Evolutionary conservation across 1,139 yeast genomes (phyloP), one percentile per base, ranked within the genome.

Genomic region (Lodderomyces orthopsilosis): DNA sequence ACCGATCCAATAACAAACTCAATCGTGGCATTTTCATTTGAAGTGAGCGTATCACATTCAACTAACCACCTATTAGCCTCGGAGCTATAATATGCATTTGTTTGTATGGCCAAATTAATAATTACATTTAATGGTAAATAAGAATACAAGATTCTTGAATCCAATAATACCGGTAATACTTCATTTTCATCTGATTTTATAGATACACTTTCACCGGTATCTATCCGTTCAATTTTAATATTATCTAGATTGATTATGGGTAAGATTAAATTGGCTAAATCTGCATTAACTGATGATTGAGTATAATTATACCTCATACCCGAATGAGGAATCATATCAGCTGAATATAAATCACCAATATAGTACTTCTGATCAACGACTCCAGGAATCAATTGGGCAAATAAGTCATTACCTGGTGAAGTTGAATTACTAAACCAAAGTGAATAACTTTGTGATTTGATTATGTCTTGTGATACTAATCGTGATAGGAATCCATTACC

Each of bases 101-200:
- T 67, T 63, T 87, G 95, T 15, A 85, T 69, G 0, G 95, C 93
- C 35, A 88, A 62, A 52, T 79, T 79, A 40, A 86, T 74, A 40
- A 87, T 66, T 2, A 79, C 59, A 37, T 75, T 72, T 41, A 77
- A 65, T 0, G 95, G 95, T 39, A 87, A 60, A 54, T 70, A 77
- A 23, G 75, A 73, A 55, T 66, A 74, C n/a, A 65, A 51, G 27
- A 75, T 66, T 46, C 88, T 66, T 2, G 87, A 66, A 55, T 86
- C 93, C 22, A 87, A 57, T 9, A 85, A 46, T 0, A 83, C 85
- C 0, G 93, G 85, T 17, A 74, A 59, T 2, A 71, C 59, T 28
- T 46, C 54, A 18, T 57, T 53, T 36, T 61, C 63, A 28, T 37
- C 23, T 1, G 75, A 56, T 24, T 63, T 61, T 12, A 77, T 62